Evolutionary conservation across 1,139 yeast species (phyloP).

Genomic region (Scheffersomyces segobiensis): DNA sequence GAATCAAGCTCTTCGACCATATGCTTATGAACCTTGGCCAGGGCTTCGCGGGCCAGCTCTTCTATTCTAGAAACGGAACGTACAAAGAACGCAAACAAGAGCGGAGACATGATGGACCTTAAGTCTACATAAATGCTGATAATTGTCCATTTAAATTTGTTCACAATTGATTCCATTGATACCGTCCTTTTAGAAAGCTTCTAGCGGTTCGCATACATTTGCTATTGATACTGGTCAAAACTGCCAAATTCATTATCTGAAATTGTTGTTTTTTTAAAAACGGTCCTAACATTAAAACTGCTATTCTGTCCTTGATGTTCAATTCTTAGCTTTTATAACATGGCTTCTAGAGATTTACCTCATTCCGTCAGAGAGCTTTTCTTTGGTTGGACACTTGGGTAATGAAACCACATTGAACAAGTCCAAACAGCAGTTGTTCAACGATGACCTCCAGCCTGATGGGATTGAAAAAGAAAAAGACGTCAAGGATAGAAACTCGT

Average conservation of each 20-base stretch:
- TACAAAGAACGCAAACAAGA: not conserved
- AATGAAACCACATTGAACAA: conserved; percentile 42
- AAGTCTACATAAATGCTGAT: not conserved
- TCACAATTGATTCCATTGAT: no score
- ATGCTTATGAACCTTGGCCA: not conserved
- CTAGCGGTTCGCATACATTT: not conserved
- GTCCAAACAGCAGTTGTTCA: conserved; percentile 17
- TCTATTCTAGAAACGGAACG: not conserved
- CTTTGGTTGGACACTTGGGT: conserved; percentile 39
- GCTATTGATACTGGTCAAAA: not conserved
- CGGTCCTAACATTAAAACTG: not conserved
- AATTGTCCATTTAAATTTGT: not conserved
- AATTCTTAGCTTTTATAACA: conserved; percentile 8
- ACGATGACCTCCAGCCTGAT: conserved; percentile 20
- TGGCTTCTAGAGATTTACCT: conserved; percentile 57
- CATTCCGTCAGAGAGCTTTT: conserved; percentile 36
- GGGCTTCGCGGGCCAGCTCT: not conserved
- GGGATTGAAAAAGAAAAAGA: conserved; percentile 17
- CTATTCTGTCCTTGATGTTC: not conserved
- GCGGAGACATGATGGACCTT: not conserved
- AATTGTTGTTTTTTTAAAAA: not conserved
- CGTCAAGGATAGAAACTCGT: conserved; percentile 28
- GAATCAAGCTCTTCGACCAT: not conserved
- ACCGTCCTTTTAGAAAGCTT: not conserved
- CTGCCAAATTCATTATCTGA: not conserved